Conservation (phyloP, 768 basidiomycete species). For the Mrakia hoshinonis region DNA sequence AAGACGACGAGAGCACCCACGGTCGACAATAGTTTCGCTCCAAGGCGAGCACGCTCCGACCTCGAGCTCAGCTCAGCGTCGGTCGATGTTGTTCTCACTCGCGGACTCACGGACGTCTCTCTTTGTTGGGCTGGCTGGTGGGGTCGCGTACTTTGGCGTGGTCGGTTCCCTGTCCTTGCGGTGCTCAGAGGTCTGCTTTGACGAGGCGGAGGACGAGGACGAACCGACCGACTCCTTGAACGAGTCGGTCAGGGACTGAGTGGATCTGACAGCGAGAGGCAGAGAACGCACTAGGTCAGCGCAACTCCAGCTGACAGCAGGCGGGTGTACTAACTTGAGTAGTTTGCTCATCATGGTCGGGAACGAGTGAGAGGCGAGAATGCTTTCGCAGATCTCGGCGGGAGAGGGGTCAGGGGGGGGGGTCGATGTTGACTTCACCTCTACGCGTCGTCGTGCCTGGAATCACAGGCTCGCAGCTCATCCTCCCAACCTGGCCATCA, state of each 20-base stretch:
- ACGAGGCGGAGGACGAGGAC: slow-evolving; percentile 9
- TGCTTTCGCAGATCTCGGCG: not conserved
- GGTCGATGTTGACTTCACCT: too few species aligned
- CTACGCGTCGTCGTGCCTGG: too few species aligned
- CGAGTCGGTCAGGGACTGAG: slow-evolving; percentile 22
- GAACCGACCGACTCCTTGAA: slow-evolving; percentile 23
- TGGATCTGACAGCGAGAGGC: slow-evolving; percentile 17
- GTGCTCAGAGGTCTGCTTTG: not conserved
- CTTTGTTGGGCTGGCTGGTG: slow-evolving; percentile 24
- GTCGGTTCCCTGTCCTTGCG: not conserved
- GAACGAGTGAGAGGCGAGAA: not conserved
- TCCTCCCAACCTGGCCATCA: not conserved
- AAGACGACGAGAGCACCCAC: not conserved
- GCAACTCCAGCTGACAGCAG: not conserved
- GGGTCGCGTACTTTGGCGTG: slow-evolving; percentile 10
- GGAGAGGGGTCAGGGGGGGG: not conserved
- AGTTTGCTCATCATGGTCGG: slow-evolving; percentile 21
- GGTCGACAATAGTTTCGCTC: slow-evolving; percentile 21
- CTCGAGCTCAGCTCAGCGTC: too few species aligned
- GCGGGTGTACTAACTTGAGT: slow-evolving; percentile 12
- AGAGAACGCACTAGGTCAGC: not conserved
- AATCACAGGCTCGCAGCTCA: not conserved
- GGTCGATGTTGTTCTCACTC: slow-evolving; percentile 29
- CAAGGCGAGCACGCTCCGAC: slow-evolving; percentile 34
- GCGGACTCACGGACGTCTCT: not conserved